Evolutionary conservation across 1,284 basidiomycete genomes (phyloP).

Genomic region (Irpex sp.): DNA sequence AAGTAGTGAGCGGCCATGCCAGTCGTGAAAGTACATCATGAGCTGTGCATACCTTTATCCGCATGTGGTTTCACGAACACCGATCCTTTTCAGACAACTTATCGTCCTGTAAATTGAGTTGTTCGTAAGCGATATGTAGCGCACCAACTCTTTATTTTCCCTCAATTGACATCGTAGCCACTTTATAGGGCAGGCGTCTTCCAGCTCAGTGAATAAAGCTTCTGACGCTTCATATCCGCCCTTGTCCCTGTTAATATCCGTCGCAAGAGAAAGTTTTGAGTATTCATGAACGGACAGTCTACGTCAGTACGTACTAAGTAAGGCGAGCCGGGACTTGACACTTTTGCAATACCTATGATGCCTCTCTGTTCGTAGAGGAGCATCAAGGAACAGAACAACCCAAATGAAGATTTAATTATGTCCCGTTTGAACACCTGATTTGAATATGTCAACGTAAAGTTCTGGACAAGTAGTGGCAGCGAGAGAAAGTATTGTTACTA

Average conservation of each 20-base stretch:
- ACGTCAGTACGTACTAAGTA: neutral
- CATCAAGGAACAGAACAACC: neutral
- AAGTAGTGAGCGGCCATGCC: no score
- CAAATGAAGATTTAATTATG: neutral
- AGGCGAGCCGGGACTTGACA: no score
- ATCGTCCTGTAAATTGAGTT: no score
- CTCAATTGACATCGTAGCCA: no score
- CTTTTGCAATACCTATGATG: neutral
- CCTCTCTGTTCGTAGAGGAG: neutral
- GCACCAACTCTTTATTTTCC: no score
- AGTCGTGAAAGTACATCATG: neutral
- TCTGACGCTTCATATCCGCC: neutral
- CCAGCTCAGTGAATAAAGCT: neutral
- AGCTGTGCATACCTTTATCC: neutral
- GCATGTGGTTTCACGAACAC: neutral
- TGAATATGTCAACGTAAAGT: neutral
- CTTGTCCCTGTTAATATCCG: neutral
- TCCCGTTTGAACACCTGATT: neutral
- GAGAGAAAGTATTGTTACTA: neutral
- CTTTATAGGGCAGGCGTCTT: no score
- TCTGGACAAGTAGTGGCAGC: neutral
- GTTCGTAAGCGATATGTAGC: no score
- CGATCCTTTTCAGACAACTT: neutral
- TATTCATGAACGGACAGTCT: no score
- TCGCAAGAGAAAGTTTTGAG: neutral